Base-by-base conservation (phyloP, 2,329 filamentous ascomycete genomes). In the Fusarium goolgardi region DNA sequence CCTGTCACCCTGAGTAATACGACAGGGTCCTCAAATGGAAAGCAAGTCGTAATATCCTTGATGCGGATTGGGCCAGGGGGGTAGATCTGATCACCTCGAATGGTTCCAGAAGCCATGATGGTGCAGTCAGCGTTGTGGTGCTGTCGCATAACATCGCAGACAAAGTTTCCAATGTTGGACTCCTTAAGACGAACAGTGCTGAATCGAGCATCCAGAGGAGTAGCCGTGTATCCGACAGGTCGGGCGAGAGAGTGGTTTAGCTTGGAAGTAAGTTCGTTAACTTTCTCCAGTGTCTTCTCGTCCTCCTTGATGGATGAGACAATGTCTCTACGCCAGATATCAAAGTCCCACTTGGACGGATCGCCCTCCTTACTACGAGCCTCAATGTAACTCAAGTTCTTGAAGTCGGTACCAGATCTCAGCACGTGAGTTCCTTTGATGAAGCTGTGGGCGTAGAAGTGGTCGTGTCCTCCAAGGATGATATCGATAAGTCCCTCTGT, bases 351-450 rank as follows among this genome's bases (percentile, higher is more conserved):
- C 20, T 85, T 85, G 18, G 73, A 75, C 18, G 75, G 67, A 20
- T 75, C 72, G 73, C 81, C 71, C 2, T 76, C 59, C 66, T 85
- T 88, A 23, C 87, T 84, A 71, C 92, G 87, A 2, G 88, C 91
- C 77, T 97, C 92, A 53, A 97, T 86, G 75, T 97, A 97, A 75
- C 92, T 96, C 34, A 97, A 82, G 76, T 97, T 92, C 79, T 96
- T 96, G 80, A 97, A 97, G 77, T 97, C 94, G 20, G 90, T 93
- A 1, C 94, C 94, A 0, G 92, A 96, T 3, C 94, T 88, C n/a
- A 97, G 82, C 4, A 97, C 87, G 73, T 97, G 94, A 1, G 88
- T 92, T 11, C 90, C 90, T 63, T 94, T 94, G 77, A 96, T 85
- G 56, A 94, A 75, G 55, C 84, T 86, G 78, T 97, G 93, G 18